Percentiles rank a stretch among this genome's conserved stretches.
These are phyloP conservation scores for Talaromyces marneffei DNA, from an alignment of 2,329 filamentous ascomycete genomes.

Conservation along the genomic window DNA sequence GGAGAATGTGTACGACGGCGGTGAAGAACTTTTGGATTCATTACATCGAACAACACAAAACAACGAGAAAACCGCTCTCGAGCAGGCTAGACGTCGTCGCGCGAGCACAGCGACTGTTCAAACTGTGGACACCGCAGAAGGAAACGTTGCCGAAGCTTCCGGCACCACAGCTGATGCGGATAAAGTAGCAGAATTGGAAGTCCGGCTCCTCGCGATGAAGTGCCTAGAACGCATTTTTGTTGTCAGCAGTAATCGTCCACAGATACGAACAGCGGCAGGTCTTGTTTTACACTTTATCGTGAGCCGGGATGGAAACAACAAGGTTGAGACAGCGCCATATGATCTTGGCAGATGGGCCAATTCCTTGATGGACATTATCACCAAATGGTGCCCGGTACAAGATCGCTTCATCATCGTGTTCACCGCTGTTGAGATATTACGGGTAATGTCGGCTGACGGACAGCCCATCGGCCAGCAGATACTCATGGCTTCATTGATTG, in stretches of 20 bases:
- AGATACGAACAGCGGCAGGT: slow-evolving; percentile 70
- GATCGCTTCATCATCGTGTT: slow-evolving; percentile 88
- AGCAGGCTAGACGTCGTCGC: slow-evolving; percentile 56
- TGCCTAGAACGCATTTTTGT: slow-evolving; percentile 83
- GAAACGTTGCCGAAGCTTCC: slow-evolving; percentile 59
- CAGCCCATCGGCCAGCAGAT: slow-evolving; percentile 68
- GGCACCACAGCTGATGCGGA: slow-evolving; percentile 83
- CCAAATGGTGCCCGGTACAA: slow-evolving; percentile 87
- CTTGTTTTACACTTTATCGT: slow-evolving; percentile 69
- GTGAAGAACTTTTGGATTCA: slow-evolving; percentile 59
- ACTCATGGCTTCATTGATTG: slow-evolving; percentile 69
- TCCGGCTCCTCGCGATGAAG: slow-evolving; percentile 74
- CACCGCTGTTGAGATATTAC: slow-evolving; percentile 69
- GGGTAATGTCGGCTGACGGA: slow-evolving; percentile 62
- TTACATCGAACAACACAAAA: slow-evolving; percentile 62
- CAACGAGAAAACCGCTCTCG: slow-evolving; percentile 53
- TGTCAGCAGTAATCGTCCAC: slow-evolving; percentile 67
- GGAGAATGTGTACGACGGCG: slow-evolving; percentile 69
- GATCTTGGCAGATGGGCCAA: slow-evolving; percentile 68
- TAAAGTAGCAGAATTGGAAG: slow-evolving; percentile 81
- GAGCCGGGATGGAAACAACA: slow-evolving; percentile 48
- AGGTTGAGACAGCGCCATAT: slow-evolving; percentile 38
- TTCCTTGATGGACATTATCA: slow-evolving; percentile 70
- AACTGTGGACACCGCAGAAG: slow-evolving; percentile 64
- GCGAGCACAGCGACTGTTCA: slow-evolving; percentile 74